Conservation (phyloP, 1,139 yeast species). For the Candida buenavistaensis region DNA sequence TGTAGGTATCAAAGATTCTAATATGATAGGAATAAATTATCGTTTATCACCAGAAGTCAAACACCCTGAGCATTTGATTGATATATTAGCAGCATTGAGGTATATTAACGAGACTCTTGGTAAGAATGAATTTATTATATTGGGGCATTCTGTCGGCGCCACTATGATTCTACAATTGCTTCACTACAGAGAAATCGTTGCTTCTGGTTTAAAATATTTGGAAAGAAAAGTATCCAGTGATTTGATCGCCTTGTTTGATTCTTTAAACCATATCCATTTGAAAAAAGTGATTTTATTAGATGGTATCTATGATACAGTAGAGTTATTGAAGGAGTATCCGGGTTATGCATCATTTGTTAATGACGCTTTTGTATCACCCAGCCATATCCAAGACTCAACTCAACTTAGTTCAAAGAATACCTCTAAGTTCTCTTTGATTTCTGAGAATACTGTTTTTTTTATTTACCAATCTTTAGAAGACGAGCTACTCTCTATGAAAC, state of each 20-base stretch:
- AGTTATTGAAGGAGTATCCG: slow-evolving; percentile 37
- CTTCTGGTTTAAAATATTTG: slow-evolving; percentile 14
- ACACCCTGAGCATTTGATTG: slow-evolving; percentile 67
- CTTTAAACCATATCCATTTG: slow-evolving; percentile 11
- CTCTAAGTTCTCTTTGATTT: slow-evolving; percentile 6
- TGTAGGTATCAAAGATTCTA: slow-evolving; percentile 17
- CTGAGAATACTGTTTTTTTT: slow-evolving; percentile 9
- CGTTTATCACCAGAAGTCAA: slow-evolving; percentile 61
- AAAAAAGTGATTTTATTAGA: slow-evolving; percentile 28
- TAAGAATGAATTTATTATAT: slow-evolving; percentile 25
- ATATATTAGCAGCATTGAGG: slow-evolving; percentile 49
- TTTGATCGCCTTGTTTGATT: slow-evolving; percentile 2
- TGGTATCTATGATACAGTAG: slow-evolving; percentile 38
- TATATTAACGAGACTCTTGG: slow-evolving; percentile 22
- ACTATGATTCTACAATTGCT: slow-evolving; percentile 62
- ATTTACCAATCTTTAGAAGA: slow-evolving; percentile 34
- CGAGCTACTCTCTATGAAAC: slow-evolving; percentile 32
- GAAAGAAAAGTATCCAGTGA: slow-evolving; percentile 1
- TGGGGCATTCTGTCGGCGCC: slow-evolving; percentile 88
- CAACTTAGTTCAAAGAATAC: slow-evolving; percentile 19
- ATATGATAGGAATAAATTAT: slow-evolving; percentile 58
- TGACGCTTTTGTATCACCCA: slow-evolving; percentile 29
- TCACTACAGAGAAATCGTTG: slow-evolving; percentile 22
- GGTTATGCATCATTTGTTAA: slow-evolving; percentile 31
- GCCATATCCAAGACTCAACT: slow-evolving; percentile 23